A percentile compares a stretch with the other conserved stretches of the same genome.
phyloP scores from a whole-genome alignment of 495 filamentous ascomycete genomes.

The Aspergillus homomorphus region DNA sequence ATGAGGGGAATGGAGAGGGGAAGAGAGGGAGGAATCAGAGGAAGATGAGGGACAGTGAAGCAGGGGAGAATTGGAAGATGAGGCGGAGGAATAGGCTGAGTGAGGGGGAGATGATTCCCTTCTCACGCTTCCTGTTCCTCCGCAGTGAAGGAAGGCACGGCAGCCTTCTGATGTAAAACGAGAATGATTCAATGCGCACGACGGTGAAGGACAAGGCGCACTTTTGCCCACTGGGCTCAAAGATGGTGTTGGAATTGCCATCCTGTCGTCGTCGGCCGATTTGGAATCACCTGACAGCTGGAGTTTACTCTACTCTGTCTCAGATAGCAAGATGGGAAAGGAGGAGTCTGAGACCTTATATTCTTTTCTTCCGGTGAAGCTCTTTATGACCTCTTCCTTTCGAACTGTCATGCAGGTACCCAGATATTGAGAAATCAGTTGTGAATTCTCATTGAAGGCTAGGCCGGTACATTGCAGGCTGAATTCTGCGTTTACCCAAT shows the following conservation, averaged over 20 bases:
- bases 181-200: no score
- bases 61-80: background rate
- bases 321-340: no score
- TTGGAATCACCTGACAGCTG: no score
- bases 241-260: background rate
- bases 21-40: background rate
- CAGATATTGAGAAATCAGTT: background rate
- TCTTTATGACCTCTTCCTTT: no score
- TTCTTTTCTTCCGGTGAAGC: no score
- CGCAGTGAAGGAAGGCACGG: no score
- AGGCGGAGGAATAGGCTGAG: background rate
- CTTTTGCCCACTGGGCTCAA: no score
- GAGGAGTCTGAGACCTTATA: no score
- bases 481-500: no score
- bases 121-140: background rate
- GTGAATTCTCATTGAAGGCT: background rate
- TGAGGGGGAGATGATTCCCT: background rate
- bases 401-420: background rate
- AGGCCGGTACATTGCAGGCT: conserved; percentile 4
- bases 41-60: background rate
- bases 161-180: no score
- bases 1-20: background rate
- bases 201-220: no score
- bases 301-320: no score
- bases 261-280: background rate